Evolutionary conservation across 306 rosid species (phyloP).

Genomic region (Medicago arabica): DNA sequence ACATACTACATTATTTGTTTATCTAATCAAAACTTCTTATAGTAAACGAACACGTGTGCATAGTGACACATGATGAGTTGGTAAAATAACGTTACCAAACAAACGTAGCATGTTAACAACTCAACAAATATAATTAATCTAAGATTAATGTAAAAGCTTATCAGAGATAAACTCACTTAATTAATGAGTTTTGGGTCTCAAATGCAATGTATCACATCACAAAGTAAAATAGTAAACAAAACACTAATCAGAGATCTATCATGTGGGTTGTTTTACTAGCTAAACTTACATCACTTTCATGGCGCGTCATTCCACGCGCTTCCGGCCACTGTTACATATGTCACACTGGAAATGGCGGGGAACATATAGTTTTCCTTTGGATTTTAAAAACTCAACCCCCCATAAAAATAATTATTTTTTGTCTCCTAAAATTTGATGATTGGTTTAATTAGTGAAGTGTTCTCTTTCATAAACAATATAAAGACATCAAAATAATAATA

Average conservation of each 20-base stretch:
- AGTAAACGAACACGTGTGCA: constrained; percentile 27
- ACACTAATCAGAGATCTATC: constrained; percentile 41
- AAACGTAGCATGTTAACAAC: constrained; percentile 34
- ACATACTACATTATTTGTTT: constrained; percentile 34
- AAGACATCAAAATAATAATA: not conserved
- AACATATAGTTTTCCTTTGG: constrained; percentile 46
- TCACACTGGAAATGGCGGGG: constrained; percentile 63
- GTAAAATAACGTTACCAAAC: constrained; percentile 24
- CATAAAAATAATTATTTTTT: constrained; percentile 25
- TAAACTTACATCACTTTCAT: not conserved
- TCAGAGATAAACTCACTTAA: constrained; percentile 36
- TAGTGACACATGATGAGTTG: not conserved
- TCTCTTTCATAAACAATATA: not conserved
- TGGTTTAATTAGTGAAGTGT: constrained; percentile 29
- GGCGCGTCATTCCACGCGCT: constrained; percentile 51
- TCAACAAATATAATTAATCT: constrained; percentile 13
- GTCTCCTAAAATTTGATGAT: constrained; percentile 26
- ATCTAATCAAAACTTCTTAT: not conserved
- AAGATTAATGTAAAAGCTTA: not conserved
- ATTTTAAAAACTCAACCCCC: constrained; percentile 47
- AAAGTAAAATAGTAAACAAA: constrained; percentile 41
- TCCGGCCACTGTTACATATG: constrained; percentile 10
- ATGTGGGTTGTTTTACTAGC: constrained; percentile 34
- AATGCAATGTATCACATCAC: constrained; percentile 31
- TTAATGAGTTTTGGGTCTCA: constrained; percentile 5